These are phyloP conservation scores for Tolypocladium nubicola DNA, from an alignment of 2,329 filamentous ascomycete genomes.

Conservation along the genomic window DNA sequence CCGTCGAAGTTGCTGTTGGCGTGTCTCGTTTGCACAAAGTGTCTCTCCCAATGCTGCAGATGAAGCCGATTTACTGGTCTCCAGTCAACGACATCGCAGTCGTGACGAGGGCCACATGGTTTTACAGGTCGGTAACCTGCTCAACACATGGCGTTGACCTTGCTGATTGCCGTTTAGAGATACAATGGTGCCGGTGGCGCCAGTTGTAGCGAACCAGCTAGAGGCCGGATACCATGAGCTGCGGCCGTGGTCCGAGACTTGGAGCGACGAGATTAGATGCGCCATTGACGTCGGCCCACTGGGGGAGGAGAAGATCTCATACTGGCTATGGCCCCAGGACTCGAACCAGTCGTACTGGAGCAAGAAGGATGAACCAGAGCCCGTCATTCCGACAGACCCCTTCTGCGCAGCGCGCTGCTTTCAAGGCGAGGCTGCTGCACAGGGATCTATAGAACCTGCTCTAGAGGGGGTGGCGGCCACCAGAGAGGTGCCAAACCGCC, in stretches of 20 bases:
- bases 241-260: constrained; percentile 82
- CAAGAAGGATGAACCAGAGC: constrained; percentile 16
- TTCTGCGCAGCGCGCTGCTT: constrained; percentile 52
- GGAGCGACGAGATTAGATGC: constrained; percentile 82
- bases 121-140: constrained; percentile 54
- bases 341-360: constrained; percentile 11
- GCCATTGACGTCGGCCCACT: constrained; percentile 81
- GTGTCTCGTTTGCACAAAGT: constrained; percentile 86
- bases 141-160: background rate
- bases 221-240: constrained; percentile 85
- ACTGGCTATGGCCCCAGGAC: constrained; percentile 68
- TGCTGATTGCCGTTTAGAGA: constrained; percentile 35
- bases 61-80: constrained; percentile 98
- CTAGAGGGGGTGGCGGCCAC: constrained; percentile 20
- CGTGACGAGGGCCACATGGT: constrained; percentile 87
- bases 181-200: constrained; percentile 82
- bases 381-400: constrained; percentile 39
- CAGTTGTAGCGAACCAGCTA: constrained; percentile 78
- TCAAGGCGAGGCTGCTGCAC: constrained; percentile 45
- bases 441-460: constrained; percentile 34
- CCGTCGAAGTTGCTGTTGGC: constrained; percentile 66
- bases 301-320: constrained; percentile 83
- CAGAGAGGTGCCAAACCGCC: constrained; percentile 35
- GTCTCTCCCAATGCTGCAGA: constrained; percentile 67
- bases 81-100: constrained; percentile 80